Conservation (phyloP, 2,329 filamentous ascomycete genomes). For the Cladophialophora exuberans region DNA sequence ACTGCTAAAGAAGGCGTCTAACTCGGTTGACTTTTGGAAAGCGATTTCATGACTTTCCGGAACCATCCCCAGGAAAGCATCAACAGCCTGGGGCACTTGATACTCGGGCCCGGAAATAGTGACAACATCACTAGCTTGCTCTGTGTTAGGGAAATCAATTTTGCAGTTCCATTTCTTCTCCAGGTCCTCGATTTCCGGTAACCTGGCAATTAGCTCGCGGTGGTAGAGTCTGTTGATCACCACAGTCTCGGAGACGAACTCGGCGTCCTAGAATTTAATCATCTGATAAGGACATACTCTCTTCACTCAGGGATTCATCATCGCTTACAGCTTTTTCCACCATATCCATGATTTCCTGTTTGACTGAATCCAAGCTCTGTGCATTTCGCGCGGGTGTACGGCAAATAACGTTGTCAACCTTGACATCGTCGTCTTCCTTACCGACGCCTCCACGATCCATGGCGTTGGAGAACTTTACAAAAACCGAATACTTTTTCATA, state of each 20-base stretch:
- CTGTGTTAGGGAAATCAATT: conserved; percentile 96
- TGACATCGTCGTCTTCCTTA: conserved; percentile 96
- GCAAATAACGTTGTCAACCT: conserved; percentile 98
- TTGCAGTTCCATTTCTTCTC: conserved; percentile 99
- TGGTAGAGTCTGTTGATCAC: conserved; percentile 95
- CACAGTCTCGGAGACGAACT: conserved; percentile 93
- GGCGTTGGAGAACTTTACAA: conserved; percentile 98
- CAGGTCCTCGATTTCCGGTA: conserved; percentile 87
- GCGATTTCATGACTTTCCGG: conserved; percentile 93
- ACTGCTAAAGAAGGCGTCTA: conserved; percentile 81
- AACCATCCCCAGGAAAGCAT: conserved; percentile 96
- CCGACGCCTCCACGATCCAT: conserved; percentile 95
- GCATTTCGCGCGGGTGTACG: conserved; percentile 96
- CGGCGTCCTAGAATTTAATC: conserved; percentile 69
- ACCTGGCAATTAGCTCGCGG: conserved; percentile 85
- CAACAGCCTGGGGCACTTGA: conserved; percentile 95
- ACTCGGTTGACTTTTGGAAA: conserved; percentile 72
- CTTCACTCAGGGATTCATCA: conserved; percentile 16
- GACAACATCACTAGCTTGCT: conserved; percentile 94
- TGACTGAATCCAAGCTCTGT: conserved; percentile 93
- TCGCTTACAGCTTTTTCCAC: conserved; percentile 82
- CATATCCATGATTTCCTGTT: conserved; percentile 99
- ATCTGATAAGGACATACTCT: conserved; percentile 28
- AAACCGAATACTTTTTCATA: conserved; percentile 99
- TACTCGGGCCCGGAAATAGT: conserved; percentile 96